Evolutionary conservation across 208 protist genomes (phyloP), one percentile per base, ranked within the genome.

Genomic region (Acanthamoeba triangularis): DNA sequence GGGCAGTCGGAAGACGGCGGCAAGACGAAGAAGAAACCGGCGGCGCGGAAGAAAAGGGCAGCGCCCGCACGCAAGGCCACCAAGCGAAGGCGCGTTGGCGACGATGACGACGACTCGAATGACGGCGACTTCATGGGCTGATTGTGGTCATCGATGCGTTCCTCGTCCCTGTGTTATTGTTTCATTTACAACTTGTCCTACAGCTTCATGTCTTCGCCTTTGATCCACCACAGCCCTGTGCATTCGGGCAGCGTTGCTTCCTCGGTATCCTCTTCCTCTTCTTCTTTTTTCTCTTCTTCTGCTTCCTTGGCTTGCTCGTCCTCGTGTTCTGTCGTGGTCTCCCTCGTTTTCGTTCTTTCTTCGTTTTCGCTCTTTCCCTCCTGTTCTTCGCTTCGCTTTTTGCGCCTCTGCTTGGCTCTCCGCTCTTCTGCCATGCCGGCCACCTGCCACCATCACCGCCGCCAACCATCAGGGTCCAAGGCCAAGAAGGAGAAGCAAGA

Each of bases 181-280:
- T 52, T 52, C 11, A 52, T 52, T 52, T 52, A 52, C 47, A 52
- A 14, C 47, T 52, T 72, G 63, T 23, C 10, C 23, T 30, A 76
- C 74, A 84, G 74, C 25, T 52, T 41, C 41, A 84, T 44, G 35
- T 84, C 74, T 35, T 87, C 78, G 20, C 5, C 78, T 87, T 35
- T 25, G 49, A 52, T 18, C 78, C 78, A 87, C 78, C 78, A 87
- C 23, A 87, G 49, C 49, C 78, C 78, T 59, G 78, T 87, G 25
- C 78, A 87, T 59, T 87, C 78, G n/a, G 78, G 78, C 4, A 87
- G 44, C 23, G 25, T 30, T 3, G 78, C 78, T 35, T 61, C 78
- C 47, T 87, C 78, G 10, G 78, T 87, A 35, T 87, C 78, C 25
- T 87, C 78, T 30, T 87, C 44, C 1, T 59, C 47, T 33, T 87